Evolutionary conservation across 2,329 filamentous ascomycete genomes (phyloP).

Genomic region (Cladosporium sp.): DNA sequence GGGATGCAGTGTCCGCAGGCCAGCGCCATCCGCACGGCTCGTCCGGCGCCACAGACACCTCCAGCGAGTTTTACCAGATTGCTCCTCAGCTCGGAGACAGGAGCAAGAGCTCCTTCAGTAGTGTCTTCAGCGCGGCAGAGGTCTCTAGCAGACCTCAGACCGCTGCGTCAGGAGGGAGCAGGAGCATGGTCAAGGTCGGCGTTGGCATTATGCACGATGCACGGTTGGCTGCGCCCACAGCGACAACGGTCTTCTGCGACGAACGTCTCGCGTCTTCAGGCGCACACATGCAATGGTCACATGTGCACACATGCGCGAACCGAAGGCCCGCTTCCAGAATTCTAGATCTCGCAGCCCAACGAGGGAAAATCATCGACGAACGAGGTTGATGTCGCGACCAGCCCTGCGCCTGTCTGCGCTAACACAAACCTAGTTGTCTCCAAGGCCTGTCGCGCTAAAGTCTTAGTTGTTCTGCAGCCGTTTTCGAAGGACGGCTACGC

Average conservation of each 20-base stretch:
- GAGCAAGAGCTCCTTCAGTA: no score
- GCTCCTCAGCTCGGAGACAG: background rate
- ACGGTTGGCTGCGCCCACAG: no score
- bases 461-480: background rate
- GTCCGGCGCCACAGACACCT: conserved; percentile 7
- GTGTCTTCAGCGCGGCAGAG: no score
- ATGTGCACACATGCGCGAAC: background rate
- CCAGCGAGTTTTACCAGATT: conserved; percentile 11
- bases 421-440: background rate
- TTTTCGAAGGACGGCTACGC: background rate
- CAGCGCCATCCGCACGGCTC: conserved; percentile 10
- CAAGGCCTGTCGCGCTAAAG: background rate
- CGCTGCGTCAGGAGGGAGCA: background rate
- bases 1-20: background rate
- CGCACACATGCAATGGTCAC: background rate
- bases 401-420: background rate
- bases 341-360: background rate
- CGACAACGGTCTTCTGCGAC: no score
- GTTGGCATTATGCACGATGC: no score
- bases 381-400: conserved; percentile 1
- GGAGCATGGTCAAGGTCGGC: background rate
- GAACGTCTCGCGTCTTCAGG: background rate
- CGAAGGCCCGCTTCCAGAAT: background rate
- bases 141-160: background rate
- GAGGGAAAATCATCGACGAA: background rate